Evolutionary conservation across 805 yeast genomes (phyloP).

Genomic region (Starmerella tilneyi): DNA sequence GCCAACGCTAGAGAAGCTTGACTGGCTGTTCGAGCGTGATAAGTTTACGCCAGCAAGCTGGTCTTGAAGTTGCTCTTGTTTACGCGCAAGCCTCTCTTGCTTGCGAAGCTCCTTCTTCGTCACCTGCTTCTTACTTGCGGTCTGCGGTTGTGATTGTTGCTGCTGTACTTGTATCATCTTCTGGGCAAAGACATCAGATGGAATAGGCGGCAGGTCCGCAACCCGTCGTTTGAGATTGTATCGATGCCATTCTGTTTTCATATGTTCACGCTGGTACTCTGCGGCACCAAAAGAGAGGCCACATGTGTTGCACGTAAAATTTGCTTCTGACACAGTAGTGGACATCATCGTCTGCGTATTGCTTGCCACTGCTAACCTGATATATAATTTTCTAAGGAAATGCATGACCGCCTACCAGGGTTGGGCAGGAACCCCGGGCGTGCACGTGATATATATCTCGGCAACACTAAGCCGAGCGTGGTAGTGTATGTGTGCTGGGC

Average conservation of each 20-base stretch:
- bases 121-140: slow-evolving; percentile 26
- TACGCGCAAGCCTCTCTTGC: slow-evolving; percentile 26
- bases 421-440: no score
- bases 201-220: slow-evolving; percentile 65
- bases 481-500: no score
- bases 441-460: no score
- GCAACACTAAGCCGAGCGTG: no score
- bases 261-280: slow-evolving; percentile 81
- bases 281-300: slow-evolving; percentile 67
- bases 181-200: slow-evolving; percentile 58
- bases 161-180: slow-evolving; percentile 39
- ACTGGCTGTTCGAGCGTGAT: slow-evolving; percentile 3
- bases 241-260: slow-evolving; percentile 98
- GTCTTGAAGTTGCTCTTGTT: slow-evolving; percentile 11
- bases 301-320: slow-evolving; percentile 81
- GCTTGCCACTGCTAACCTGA: neutral
- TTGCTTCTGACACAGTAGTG: slow-evolving; percentile 7
- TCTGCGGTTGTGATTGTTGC: slow-evolving; percentile 26
- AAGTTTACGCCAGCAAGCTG: slow-evolving; percentile 7
- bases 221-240: slow-evolving; percentile 90
- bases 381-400: neutral
- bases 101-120: slow-evolving; percentile 33
- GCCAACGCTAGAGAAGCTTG: slow-evolving; percentile 11
- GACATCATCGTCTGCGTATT: neutral
- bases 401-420: slow-evolving; percentile 3